These are phyloP conservation scores for Zalaria obscura DNA, from an alignment of 2,329 filamentous ascomycete genomes.

Conservation along the genomic window DNA sequence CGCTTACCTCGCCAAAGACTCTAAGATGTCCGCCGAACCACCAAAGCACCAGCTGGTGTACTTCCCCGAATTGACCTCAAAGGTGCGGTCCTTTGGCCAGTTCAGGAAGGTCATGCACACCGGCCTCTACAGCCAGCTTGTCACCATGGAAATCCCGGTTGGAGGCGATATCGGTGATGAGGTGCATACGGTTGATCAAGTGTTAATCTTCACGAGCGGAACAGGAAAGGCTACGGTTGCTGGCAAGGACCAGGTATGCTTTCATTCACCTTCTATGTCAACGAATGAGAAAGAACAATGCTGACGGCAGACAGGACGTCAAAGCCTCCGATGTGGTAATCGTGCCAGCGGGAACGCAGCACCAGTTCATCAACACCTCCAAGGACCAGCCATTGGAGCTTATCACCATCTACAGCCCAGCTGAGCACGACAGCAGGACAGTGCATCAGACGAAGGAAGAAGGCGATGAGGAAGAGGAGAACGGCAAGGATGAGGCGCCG, in stretches of 20 bases:
- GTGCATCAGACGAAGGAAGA: conserved; percentile 51
- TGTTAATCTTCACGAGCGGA: conserved; percentile 49
- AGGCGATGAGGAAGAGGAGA: conserved; percentile 47
- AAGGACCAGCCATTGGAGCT: conserved; percentile 45
- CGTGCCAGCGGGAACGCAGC: conserved; percentile 50
- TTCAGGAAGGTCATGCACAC: conserved; percentile 50
- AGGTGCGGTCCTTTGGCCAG: conserved; percentile 40
- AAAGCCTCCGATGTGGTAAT: conserved; percentile 44
- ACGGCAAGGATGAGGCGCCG: conserved; percentile 45
- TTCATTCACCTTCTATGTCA: conserved; percentile 9
- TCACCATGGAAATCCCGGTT: conserved; percentile 50
- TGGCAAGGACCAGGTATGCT: conserved; percentile 38
- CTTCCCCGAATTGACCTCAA: conserved; percentile 41
- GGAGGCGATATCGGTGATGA: conserved; percentile 54
- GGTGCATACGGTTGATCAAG: conserved; percentile 51
- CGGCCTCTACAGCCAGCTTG: conserved; percentile 47
- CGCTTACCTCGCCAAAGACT: conserved; percentile 17
- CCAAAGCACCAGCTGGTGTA: conserved; percentile 41
- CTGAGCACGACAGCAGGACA: conserved; percentile 44
- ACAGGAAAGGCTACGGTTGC: conserved; percentile 43
- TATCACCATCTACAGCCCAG: conserved; percentile 49
- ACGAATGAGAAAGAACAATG: conserved; percentile 13
- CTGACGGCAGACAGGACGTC: conserved; percentile 22
- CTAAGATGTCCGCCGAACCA: conserved; percentile 15
- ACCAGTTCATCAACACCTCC: conserved; percentile 48